Conservation (phyloP, 1,284 basidiomycete genomes). For the Coniferiporia sulphurascens region DNA sequence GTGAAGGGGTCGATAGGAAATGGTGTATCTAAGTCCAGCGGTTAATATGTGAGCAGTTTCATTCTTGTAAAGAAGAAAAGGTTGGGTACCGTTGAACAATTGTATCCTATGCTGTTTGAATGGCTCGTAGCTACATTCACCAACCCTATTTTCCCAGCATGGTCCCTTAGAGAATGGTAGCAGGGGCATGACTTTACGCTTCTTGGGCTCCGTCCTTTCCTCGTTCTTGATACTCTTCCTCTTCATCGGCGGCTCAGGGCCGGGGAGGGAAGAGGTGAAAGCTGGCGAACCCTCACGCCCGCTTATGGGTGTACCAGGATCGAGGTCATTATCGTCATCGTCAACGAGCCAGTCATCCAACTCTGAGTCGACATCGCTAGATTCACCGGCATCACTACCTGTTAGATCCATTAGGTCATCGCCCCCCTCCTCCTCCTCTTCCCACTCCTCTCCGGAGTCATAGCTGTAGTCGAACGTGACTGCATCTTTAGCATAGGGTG, state of each 20-base stretch:
- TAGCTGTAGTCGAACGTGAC: slow-evolving; percentile 74
- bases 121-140: slow-evolving; percentile 54
- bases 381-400: slow-evolving; percentile 56
- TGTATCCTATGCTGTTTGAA: slow-evolving; percentile 70
- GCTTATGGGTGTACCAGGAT: slow-evolving; percentile 34
- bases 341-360: slow-evolving; percentile 74
- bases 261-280: slow-evolving; percentile 28
- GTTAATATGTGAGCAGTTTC: neutral
- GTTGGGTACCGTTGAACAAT: slow-evolving; percentile 63
- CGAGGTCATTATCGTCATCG: slow-evolving; percentile 60
- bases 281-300: slow-evolving; percentile 37
- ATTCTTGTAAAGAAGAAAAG: neutral
- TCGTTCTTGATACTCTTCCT: slow-evolving; percentile 44
- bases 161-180: slow-evolving; percentile 77
- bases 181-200: slow-evolving; percentile 68
- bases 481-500: slow-evolving; percentile 67
- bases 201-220: slow-evolving; percentile 50
- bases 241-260: slow-evolving; percentile 39
- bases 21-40: slow-evolving; percentile 53
- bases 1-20: slow-evolving; percentile 75
- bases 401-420: slow-evolving; percentile 66
- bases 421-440: slow-evolving; percentile 65
- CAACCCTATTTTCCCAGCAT: slow-evolving; percentile 62
- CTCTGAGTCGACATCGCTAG: slow-evolving; percentile 53
- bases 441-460: slow-evolving; percentile 86